Base-by-base conservation (phyloP, 164 flowering plant species). In the Sextonia rubra region DNA sequence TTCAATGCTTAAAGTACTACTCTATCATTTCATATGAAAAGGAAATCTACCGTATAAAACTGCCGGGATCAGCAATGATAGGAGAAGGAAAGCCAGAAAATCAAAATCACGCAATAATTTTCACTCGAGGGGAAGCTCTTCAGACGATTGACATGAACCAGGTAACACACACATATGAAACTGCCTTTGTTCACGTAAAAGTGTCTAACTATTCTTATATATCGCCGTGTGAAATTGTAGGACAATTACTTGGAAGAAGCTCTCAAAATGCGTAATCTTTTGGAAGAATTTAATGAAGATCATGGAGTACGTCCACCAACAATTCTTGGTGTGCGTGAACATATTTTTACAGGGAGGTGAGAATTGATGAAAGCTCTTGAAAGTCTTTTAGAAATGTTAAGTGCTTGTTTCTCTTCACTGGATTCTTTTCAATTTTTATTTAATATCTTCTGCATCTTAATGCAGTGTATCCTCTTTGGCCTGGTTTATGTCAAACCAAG, bases 41-140 rank as follows among this genome's bases (percentile, higher is more conserved):
- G 98, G 99, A 93, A 85, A 93, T 95, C 58, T 93, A 90, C 72
- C 97, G 98, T 20, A 95, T 95, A 82, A 95, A 91, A 74, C 79
- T 95, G 74, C 99, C 99, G 14, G 99, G 99, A 30, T 26, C 97
- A 70, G 94, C 96, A 77, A 95, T 86, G 79, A 66, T 95, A 69
- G 99, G 99, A 75, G 99, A 95, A 89, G 98, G 99, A 49, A 95
- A 95, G 80, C 99, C 99, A 68, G 99, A 95, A 86, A 95, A 95
- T 79, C 99, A 95, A 77, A 95, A 95, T 73, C 99, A 95, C 79
- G 99, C 99, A n/a, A 88, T 95, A 61, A 79, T 95, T 76, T 95
- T 95, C 58, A 86, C 92, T 55, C 82, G 97, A 77, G 99, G 99
- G 23, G 99, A 95, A 84, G 99, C 98, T 73, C 92, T 95, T 80